Evolutionary conservation across 2,329 filamentous ascomycete species (phyloP), one percentile per base, ranked within the genome.

Genomic region (Ophiognomonia clavigignenti-juglandacearum): DNA sequence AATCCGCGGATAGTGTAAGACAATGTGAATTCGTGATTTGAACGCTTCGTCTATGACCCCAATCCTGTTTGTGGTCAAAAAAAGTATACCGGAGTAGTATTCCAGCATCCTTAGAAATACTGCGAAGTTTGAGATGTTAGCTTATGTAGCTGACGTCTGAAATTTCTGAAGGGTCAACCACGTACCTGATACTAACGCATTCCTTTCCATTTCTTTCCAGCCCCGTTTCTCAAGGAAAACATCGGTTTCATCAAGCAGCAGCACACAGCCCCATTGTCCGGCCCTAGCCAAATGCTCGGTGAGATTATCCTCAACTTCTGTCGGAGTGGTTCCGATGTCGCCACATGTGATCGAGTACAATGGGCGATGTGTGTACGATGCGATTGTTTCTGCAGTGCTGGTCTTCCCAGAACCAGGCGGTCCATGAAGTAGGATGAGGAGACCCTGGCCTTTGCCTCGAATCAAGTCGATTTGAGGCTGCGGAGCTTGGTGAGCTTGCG

Each of bases 161-260:
- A 8, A 14, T 10, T 10, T 10, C 35, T 14, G 20, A 13, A 23
- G 3, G 6, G 24, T 13, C 7, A 5, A 4, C n/a, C 35, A 22
- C 49, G 10, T 24, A 48, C 50, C 39, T 2, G 54, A 51, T 0
- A 57, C 55, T 6, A 55, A 39, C 1, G 48, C 54, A 32, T 57
- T 57, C 1, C 53, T 45, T 4, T 46, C 26, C 32, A 55, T 32
- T 16, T 56, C 39, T 6, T 26, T 27, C 11, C 39, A 41, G 4
- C 27, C 26, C 4, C 53, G 18, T 27, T 40, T 23, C 7, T 31
- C 16, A 24, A 53, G 40, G 11, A 56, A 56, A 0, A 55, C 51
- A 14, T 63, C 60, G 0, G 58, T 59, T 24, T 64, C 61, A 23
- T 64, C 61, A 3, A 64, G 53, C 0, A 64, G 51, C 3, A 64